Evolutionary conservation across 805 yeast genomes (phyloP).

Genomic region (Kregervanrija fluxuum): DNA sequence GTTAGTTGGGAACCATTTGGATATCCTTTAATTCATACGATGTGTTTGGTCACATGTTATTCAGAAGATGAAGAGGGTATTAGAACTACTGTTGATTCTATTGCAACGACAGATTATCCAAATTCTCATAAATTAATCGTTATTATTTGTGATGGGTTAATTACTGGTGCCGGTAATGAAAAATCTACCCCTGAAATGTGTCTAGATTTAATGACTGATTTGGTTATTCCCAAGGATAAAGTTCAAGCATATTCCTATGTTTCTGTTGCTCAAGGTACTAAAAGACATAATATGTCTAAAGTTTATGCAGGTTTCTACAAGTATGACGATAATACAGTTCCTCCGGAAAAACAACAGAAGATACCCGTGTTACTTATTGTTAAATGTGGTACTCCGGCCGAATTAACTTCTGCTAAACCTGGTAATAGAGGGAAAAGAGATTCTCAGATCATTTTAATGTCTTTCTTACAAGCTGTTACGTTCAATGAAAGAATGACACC

Average conservation of each 20-base stretch:
- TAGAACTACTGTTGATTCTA: conserved; percentile 82
- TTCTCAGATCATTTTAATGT: conserved; percentile 86
- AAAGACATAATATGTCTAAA: conserved; percentile 97
- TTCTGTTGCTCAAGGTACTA: conserved; percentile 90
- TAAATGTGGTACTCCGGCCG: conserved; percentile 84
- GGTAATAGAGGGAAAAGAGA: conserved; percentile 97
- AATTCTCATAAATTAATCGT: conserved; percentile 85
- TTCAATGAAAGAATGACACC: conserved; percentile 94
- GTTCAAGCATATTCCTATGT: conserved; percentile 84
- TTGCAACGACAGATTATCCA: conserved; percentile 93
- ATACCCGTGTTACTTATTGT: conserved; percentile 75
- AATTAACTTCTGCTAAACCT: conserved; percentile 63
- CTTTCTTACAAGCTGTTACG: conserved; percentile 78
- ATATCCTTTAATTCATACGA: conserved; percentile 67
- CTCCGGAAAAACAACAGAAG: conserved; percentile 74
- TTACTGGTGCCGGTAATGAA: conserved; percentile 92
- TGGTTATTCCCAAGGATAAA: conserved; percentile 62
- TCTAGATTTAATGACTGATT: conserved; percentile 77
- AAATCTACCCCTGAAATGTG: conserved; percentile 85
- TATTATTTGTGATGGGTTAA: conserved; percentile 87
- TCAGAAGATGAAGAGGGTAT: conserved; percentile 87
- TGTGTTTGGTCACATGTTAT: conserved; percentile 84
- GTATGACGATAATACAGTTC: conserved; percentile 70
- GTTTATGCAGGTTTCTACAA: conserved; percentile 91
- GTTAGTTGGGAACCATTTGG: conserved; percentile 80